Evolutionary conservation across 2,329 filamentous ascomycete genomes (phyloP).

Genomic region (Botrytis hyacinthi): DNA sequence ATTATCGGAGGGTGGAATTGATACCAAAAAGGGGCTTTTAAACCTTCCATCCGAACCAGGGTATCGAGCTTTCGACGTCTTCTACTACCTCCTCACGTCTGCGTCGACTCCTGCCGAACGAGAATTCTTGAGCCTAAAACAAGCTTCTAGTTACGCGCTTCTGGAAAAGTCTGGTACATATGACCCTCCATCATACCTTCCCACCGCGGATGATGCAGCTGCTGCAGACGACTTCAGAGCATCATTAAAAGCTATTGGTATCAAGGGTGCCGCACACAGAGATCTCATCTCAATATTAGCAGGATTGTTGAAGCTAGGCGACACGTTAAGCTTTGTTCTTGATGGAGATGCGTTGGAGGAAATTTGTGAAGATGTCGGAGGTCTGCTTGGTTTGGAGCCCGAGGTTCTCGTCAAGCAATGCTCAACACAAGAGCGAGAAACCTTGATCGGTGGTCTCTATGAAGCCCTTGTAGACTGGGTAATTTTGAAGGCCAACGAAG

Average conservation of each 20-base stretch:
- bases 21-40: constrained; percentile 76
- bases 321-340: constrained; percentile 79
- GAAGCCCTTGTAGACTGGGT: constrained; percentile 96
- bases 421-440: constrained; percentile 78
- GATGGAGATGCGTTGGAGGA: constrained; percentile 83
- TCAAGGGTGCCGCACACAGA: constrained; percentile 80
- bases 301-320: constrained; percentile 85
- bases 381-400: constrained; percentile 80
- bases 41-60: constrained; percentile 76
- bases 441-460: constrained; percentile 82
- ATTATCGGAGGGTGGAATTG: constrained; percentile 82
- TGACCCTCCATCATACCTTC: constrained; percentile 80
- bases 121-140: constrained; percentile 80
- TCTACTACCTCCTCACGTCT: constrained; percentile 94
- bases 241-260: constrained; percentile 85
- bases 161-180: constrained; percentile 84
- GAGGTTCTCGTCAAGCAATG: constrained; percentile 77
- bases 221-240: constrained; percentile 89
- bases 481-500: constrained; percentile 79
- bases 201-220: constrained; percentile 87
- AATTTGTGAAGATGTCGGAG: constrained; percentile 85
- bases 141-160: constrained; percentile 72
- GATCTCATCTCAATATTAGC: constrained; percentile 83
- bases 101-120: constrained; percentile 84
- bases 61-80: constrained; percentile 92